Base-by-base conservation (phyloP, 768 basidiomycete species). In the Candolleomyces eurysporus region DNA sequence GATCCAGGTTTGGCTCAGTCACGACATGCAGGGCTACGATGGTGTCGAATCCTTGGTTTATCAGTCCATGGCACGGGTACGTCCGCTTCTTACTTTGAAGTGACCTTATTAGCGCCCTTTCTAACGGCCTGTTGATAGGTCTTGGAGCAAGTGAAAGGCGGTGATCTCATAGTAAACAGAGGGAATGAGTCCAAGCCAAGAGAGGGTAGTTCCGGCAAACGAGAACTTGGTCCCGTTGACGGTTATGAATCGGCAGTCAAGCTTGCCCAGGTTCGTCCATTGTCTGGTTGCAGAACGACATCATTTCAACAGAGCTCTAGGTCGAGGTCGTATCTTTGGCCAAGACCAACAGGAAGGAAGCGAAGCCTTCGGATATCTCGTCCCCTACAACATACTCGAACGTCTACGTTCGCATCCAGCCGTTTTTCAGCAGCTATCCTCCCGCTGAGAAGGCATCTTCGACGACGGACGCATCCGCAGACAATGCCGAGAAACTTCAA, bases 1-100 rank as follows among this genome's bases (percentile, higher is more conserved):
- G 16, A 95, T 99, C 64, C 88, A 97, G 71, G 88, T 99, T 8
- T 94, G 92, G 90, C 77, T 99, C 43, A 91, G 90, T 69, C 96
- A 98, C 75, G 95, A 97, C 66, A 96, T 99, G 96, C 81, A 84
- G 64, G 97, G 97, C 17, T 98, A 96, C 71, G 94, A 96, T 60
- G 97, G 97, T 7, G 84, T 98, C 48, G 96, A 98, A 75, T 83
- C 89, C 11, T 82, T 99, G n/a, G 92, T 95, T 26, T 98, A 97
- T 76, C 86, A 89, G 22, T 89, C 92, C 2, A 79, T 98, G 48
- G 77, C 92, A 21, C 83, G 89, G 73, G 94, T 95, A 64, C 57
- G 30, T 40, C 30, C 40, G 48, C 16, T 22, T 31, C 61, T 36
- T 10, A 19, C 5, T 5, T 17, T 19, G 26, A 36, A 32, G 32